phyloP scores from a whole-genome alignment of 1,284 basidiomycete species.

The Ganoderma sp. region DNA sequence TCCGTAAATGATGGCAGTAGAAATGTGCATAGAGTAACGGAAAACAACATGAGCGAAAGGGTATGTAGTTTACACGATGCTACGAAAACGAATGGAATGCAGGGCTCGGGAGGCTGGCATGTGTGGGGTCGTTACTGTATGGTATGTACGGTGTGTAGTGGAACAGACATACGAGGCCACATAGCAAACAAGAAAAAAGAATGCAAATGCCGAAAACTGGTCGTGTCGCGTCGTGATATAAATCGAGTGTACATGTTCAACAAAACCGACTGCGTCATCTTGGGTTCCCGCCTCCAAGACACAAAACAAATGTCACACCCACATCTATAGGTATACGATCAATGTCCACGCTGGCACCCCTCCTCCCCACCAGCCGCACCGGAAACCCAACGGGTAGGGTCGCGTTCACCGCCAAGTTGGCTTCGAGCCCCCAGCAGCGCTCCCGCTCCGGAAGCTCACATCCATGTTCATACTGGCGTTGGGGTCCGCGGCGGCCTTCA shows the following conservation, averaged over 20 bases:
- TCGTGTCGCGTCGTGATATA: slow-evolving; percentile 35
- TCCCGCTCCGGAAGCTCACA: slow-evolving; percentile 48
- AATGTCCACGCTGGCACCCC: background rate
- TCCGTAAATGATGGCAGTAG: slow-evolving; percentile 23
- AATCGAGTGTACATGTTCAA: slow-evolving; percentile 27
- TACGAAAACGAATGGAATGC: slow-evolving; percentile 6
- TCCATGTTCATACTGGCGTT: slow-evolving; percentile 61
- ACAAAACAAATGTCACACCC: slow-evolving; percentile 5
- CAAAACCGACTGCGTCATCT: slow-evolving; percentile 12
- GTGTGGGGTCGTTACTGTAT: slow-evolving; percentile 7
- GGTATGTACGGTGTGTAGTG: background rate
- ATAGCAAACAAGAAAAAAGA: slow-evolving; percentile 29
- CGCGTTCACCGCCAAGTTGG: slow-evolving; percentile 30
- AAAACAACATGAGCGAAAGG: slow-evolving; percentile 27
- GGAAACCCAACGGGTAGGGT: background rate
- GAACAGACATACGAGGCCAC: slow-evolving; percentile 7
- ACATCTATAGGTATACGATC: slow-evolving; percentile 4
- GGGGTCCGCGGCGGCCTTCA: slow-evolving; percentile 45
- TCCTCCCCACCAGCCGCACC: background rate
- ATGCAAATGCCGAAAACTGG: slow-evolving; percentile 16
- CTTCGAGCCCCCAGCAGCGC: slow-evolving; percentile 28
- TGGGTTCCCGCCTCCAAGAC: slow-evolving; percentile 26
- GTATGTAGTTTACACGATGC: slow-evolving; percentile 26
- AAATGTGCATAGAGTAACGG: slow-evolving; percentile 28
- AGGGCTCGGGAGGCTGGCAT: slow-evolving; percentile 4